These are phyloP conservation scores for Alternaria rosae DNA, from an alignment of 2,329 filamentous ascomycete species.

Conservation along the genomic window DNA sequence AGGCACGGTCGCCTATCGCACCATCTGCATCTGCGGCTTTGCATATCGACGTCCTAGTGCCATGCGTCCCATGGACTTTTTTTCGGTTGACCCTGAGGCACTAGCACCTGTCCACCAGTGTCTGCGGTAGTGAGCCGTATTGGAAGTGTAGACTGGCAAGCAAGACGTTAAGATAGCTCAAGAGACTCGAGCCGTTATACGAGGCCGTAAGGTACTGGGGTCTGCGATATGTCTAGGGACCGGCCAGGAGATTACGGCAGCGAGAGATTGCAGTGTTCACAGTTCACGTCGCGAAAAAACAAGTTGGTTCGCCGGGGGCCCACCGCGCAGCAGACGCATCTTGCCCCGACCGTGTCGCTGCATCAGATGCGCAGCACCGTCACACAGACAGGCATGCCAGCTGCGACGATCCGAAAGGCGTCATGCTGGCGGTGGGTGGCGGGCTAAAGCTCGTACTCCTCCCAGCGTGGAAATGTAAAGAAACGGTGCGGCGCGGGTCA, in stretches of 20 bases:
- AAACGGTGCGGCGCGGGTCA: conserved; percentile 15
- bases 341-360: conserved; percentile 11
- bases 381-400: not conserved
- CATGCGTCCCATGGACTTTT: not conserved
- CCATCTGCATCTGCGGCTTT: conserved; percentile 8
- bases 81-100: conserved; percentile 8
- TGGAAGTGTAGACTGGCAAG: not conserved
- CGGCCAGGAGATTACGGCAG: conserved; percentile 15
- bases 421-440: conserved; percentile 19
- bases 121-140: not conserved
- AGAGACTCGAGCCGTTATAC: conserved; percentile 6
- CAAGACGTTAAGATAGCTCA: conserved; percentile 7
- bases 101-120: not conserved
- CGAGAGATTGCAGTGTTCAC: conserved; percentile 30
- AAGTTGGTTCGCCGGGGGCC: conserved; percentile 23
- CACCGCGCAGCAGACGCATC: conserved; percentile 16
- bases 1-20: conserved; percentile 8
- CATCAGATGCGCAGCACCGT: not conserved
- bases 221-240: conserved; percentile 16
- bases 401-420: conserved; percentile 16
- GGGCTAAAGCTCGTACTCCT: conserved; percentile 3
- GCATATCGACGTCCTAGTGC: conserved; percentile 12
- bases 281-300: conserved; percentile 30
- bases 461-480: not conserved
- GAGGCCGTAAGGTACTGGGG: conserved; percentile 14